A percentile compares a stretch with the other conserved stretches of the same genome.
These are phyloP conservation scores for Psilocybe subaeruginosa DNA, from an alignment of 768 basidiomycete species.

Conservation along the genomic window DNA sequence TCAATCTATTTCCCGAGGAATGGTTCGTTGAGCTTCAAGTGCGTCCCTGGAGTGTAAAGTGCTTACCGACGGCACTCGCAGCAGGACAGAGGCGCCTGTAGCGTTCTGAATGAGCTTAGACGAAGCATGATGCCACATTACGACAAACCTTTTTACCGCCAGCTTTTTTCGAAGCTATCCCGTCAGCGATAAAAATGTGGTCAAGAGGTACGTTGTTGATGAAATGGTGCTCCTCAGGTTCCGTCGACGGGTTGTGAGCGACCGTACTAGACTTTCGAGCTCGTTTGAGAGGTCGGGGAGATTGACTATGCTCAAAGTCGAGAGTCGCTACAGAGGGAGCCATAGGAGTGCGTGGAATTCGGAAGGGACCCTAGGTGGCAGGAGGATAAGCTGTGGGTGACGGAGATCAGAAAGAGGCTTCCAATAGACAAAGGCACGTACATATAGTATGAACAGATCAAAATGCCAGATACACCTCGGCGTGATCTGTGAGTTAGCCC, in stretches of 20 bases:
- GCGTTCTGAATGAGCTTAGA: neutral
- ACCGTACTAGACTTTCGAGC: slow-evolving; percentile 38
- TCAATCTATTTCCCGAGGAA: slow-evolving; percentile 38
- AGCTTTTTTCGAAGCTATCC: slow-evolving; percentile 45
- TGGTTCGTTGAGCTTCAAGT: slow-evolving; percentile 9
- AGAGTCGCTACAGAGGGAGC: slow-evolving; percentile 23
- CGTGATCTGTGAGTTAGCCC: slow-evolving; percentile 23
- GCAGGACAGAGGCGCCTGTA: slow-evolving; percentile 57
- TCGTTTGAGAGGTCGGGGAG: slow-evolving; percentile 47
- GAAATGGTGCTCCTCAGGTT: slow-evolving; percentile 29
- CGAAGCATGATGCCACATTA: neutral
- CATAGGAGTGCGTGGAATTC: slow-evolving; percentile 33
- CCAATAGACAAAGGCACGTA: slow-evolving; percentile 29
- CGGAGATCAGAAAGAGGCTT: slow-evolving; percentile 30
- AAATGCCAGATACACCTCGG: slow-evolving; percentile 20
- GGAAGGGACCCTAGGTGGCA: slow-evolving; percentile 33
- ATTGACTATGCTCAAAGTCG: slow-evolving; percentile 23
- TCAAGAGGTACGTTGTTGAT: slow-evolving; percentile 38
- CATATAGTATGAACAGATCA: slow-evolving; percentile 29
- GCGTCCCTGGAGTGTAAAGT: slow-evolving; percentile 3
- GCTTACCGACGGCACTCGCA: slow-evolving; percentile 63
- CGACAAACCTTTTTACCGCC: slow-evolving; percentile 49
- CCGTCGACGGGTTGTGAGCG: slow-evolving; percentile 15
- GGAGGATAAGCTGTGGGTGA: slow-evolving; percentile 28
- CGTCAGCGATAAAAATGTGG: slow-evolving; percentile 56